Base-by-base conservation (phyloP, 108 stramenopile species). In the Cyclostephanos invisitatus region DNA sequence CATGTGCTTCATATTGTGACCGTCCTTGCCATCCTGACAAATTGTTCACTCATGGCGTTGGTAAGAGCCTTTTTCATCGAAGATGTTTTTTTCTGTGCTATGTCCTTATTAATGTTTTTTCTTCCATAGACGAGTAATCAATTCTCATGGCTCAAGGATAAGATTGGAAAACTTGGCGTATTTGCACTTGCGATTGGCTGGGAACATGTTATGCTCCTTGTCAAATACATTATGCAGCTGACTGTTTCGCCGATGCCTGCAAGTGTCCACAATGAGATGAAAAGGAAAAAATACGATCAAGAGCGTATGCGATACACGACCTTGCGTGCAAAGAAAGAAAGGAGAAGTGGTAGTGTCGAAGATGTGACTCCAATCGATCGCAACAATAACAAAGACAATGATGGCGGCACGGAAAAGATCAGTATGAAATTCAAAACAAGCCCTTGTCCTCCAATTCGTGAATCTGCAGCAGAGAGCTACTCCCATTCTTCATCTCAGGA, bases 1-100 rank as follows among this genome's bases (percentile, higher is more conserved):
- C 92, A 94, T 64, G 89, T 98, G 47, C 87, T 99, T 15, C 93
- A 96, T 64, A 89, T 98, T 79, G 96, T 99, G 36, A 95, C 96
- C 4, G 89, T 97, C 2, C 85, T 97, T 75, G 96, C 97, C 2
- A 90, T 98, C 20, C 81, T 99, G 17, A 97, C 95, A 58, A 99
- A 99, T 75, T 97, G 94, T 68, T 93, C 92, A 65, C 74, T 98
- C 44, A 91, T 99, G 78, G 93, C 91, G 14, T 94, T 97, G 56
- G 94, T 97, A 14, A 94, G 82, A 60, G 74, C 56, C 17, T 27
- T 57, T 57, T 57, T n/a, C 0, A 17, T 32, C 17, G 28, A 57
- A 27, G 28, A 27, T 4, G 0, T 46, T 14, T 15, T 46, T 46
- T 14, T 15, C 44, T 46, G 7, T 40, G 40, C 40, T 8, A 46